Evolutionary conservation across 768 basidiomycete species (phyloP), one percentile per base, ranked within the genome.

Genomic region (Naganishia antarctica): DNA sequence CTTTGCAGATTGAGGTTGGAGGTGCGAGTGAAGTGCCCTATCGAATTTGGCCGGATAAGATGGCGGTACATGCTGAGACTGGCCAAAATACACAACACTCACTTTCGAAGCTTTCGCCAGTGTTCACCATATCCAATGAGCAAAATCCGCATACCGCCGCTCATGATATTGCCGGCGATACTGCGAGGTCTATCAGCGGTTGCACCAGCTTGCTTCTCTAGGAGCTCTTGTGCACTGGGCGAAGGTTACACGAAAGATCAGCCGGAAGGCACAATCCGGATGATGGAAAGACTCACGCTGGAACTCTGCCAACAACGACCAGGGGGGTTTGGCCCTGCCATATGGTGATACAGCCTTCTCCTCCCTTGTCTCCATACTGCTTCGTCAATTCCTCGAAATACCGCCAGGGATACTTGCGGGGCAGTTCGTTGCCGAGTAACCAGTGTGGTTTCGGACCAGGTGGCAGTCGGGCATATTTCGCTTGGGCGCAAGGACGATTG

Each of bases 11-110:
- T 83, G 83, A 3, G 84, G 81, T 67, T 84, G 82, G 1, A 86
- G 79, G 60, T 86, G 83, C 0, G 83, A 81, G 69, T 85, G 84
- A 0, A 85, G 78, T 1, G 84, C 84, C 63, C 85, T 85, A 40
- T 26, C 12, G 28, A 11, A 41, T n/a, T 7, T 9, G 9, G 3
- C n/a, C n/a, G 5, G 12, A 37, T 57, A 57, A 37, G n/a, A n/a
- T n/a, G n/a, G 11, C 32, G 15, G 6, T 25, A 21, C 28, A 9
- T 23, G 8, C 7, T 34, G 15, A 8, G 32, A 26, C 25, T 4
- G 3, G 3, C 2, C 6, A 41, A 25, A 3, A n/a, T 12, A 16
- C 2, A 23, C 11, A 15, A n/a, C 3, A 13, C 53, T 23, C 11
- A 57, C 53, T 57, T 57, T 40, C 53, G 3, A 3, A 57, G 37